phyloP scores from a whole-genome alignment of 805 yeast species.

The Saccharomycopsis capsularis region DNA sequence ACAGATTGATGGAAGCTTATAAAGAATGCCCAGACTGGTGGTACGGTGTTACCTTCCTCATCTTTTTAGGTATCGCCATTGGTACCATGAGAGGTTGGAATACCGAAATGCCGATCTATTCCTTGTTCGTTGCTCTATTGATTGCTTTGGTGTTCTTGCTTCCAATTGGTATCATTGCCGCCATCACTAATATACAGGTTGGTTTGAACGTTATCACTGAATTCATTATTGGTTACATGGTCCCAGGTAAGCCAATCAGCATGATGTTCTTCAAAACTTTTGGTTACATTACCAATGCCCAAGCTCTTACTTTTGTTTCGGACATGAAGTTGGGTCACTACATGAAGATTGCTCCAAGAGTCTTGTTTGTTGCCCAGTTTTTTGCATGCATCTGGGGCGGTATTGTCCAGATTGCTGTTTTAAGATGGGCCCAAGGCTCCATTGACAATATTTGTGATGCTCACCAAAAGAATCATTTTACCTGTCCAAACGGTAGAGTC shows the following conservation, averaged over 20 bases:
- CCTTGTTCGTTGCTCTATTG: conserved; percentile 49
- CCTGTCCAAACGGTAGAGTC: conserved; percentile 39
- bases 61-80: conserved; percentile 40
- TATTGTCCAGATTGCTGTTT: conserved; percentile 36
- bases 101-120: conserved; percentile 49
- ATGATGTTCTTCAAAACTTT: conserved; percentile 56
- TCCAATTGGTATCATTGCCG: conserved; percentile 56
- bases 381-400: conserved; percentile 39
- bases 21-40: conserved; percentile 62
- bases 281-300: conserved; percentile 47
- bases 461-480: conserved; percentile 38
- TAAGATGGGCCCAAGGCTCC: conserved; percentile 36
- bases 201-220: conserved; percentile 60
- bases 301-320: conserved; percentile 46
- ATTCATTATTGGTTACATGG: conserved; percentile 55
- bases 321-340: conserved; percentile 64
- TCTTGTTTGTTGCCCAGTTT: conserved; percentile 47
- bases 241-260: conserved; percentile 56
- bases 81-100: conserved; percentile 35
- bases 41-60: conserved; percentile 40
- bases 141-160: conserved; percentile 48
- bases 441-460: conserved; percentile 37
- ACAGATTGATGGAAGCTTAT: conserved; percentile 49
- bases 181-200: conserved; percentile 53
- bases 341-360: conserved; percentile 54